Conservation (phyloP, 495 filamentous ascomycete genomes). For the Podospora appendiculata region DNA sequence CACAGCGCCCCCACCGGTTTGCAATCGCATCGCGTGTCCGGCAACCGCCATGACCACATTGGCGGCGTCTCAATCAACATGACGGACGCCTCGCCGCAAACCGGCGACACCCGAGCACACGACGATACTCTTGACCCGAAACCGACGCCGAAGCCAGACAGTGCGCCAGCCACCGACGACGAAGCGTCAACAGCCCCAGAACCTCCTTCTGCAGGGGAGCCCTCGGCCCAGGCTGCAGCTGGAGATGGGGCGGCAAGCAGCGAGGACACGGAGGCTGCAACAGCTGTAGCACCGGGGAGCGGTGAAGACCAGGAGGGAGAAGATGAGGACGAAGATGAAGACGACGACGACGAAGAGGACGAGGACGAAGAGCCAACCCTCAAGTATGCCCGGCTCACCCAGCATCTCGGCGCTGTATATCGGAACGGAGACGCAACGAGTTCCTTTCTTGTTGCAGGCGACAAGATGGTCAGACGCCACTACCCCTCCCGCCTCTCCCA, state of each 20-base stretch:
- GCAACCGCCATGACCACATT: slow-evolving; percentile 19
- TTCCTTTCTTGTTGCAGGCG: slow-evolving; percentile 77
- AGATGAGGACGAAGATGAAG: slow-evolving; percentile 25
- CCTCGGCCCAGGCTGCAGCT: background rate
- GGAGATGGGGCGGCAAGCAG: background rate
- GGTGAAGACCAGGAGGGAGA: background rate
- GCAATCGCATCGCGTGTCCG: too few relatives aligned
- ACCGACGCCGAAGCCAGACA: background rate
- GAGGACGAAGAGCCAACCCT: slow-evolving; percentile 94
- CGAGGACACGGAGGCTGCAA: slow-evolving; percentile 8
- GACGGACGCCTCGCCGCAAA: slow-evolving; percentile 36
- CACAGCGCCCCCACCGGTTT: too few relatives aligned
- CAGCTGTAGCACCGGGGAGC: background rate
- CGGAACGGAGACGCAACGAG: slow-evolving; percentile 92
- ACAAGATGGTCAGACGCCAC: slow-evolving; percentile 74
- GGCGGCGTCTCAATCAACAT: slow-evolving; percentile 23
- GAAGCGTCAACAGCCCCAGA: background rate
- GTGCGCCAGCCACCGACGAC: background rate
- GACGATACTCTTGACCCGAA: background rate
- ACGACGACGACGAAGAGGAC: slow-evolving; percentile 68
- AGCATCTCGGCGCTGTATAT: slow-evolving; percentile 71
- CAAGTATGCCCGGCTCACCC: slow-evolving; percentile 84
- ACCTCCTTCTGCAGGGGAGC: background rate
- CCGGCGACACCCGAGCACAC: slow-evolving; percentile 23
- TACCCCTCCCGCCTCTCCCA: background rate